phyloP scores from a whole-genome alignment of 2,329 filamentous ascomycete species.

The Beauveria varroae region DNA sequence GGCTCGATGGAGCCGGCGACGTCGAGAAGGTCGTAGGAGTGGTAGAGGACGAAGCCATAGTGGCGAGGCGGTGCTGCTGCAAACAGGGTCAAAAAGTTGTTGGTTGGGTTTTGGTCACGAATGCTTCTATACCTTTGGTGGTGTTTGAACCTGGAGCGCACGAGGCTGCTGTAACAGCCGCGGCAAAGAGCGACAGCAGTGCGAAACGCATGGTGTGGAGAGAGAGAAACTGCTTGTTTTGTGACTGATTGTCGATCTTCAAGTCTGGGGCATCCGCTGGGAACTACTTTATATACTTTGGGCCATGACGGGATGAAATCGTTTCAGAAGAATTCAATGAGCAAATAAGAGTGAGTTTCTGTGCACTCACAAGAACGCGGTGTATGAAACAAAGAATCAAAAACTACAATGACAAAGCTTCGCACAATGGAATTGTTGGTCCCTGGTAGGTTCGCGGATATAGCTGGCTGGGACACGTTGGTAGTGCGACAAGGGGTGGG shows the following conservation, averaged over 20 bases:
- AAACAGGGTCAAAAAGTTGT: background rate
- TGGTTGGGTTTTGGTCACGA: background rate
- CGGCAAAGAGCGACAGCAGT: background rate
- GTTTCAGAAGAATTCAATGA: background rate
- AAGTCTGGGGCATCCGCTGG: background rate
- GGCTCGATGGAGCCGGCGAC: conserved; percentile 37
- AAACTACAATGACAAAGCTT: background rate
- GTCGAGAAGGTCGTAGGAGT: conserved; percentile 18
- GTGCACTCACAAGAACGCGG: background rate
- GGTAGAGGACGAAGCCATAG: conserved; percentile 1
- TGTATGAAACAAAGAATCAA: background rate
- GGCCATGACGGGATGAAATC: background rate
- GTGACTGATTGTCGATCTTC: background rate
- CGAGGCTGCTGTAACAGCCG: background rate
- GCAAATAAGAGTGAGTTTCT: background rate
- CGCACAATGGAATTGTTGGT: background rate
- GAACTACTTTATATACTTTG: background rate
- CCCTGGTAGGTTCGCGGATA: background rate
- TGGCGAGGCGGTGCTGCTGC: background rate
- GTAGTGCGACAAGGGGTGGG: conserved; percentile 1
- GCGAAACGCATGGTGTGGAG: background rate
- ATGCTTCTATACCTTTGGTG: background rate
- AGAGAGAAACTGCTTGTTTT: background rate
- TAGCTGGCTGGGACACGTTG: background rate
- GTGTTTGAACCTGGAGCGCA: background rate